Base-by-base conservation (phyloP, 495 filamentous ascomycete species). In the Peziza echinospora region DNA sequence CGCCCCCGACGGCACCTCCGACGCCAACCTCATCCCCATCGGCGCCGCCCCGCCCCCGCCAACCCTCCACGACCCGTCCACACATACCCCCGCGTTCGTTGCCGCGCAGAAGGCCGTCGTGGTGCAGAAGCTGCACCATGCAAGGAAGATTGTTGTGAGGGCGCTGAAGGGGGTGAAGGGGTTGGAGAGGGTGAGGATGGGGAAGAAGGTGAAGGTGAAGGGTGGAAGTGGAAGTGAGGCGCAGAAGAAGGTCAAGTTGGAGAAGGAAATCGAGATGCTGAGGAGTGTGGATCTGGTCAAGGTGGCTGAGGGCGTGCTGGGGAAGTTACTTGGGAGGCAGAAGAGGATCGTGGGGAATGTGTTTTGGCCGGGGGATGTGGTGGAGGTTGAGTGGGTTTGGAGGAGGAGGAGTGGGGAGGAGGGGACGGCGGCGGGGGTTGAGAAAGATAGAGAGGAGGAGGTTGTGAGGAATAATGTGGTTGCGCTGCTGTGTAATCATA, bases 401-500 rank as follows among this genome's bases (percentile, higher is more conserved):
- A 84, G 5, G 64, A 73, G 1, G 67, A 70, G n/a, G 60, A 62
- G 11, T 56, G 53, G 0, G 54, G 55, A 24, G 65, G 60, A 46
- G 64, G 58, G 51, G 21, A 52, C 57, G 51, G 41, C 52, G 16
- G 49, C 45, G 26, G 49, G 64, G n/a, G 63, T 62, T 1, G 65
- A 69, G 21, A n/a, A n/a, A n/a, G n/a, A n/a, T n/a, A n/a, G n/a
- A n/a, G 67, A 71, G n/a, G 64, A 67, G 43, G 62, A 63, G 26
- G 34, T 60, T 10, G 67, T 66, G 10, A 54, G 68, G 26, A 64
- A 70, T 24, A 93, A 93, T 66, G 84, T 96, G 9, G 73, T 71
- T 28, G 85, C 81, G 49, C 71, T 80, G 49, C 62, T 97, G 44
- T 92, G 71, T 59, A 87, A 83, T 52, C 76, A 77, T 21, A 76